A percentile compares a stretch with the other conserved stretches of the same genome.
These are phyloP conservation scores for Schizosaccharomyces lindneri DNA, from an alignment of 805 yeast genomes.

Conservation along the genomic window DNA sequence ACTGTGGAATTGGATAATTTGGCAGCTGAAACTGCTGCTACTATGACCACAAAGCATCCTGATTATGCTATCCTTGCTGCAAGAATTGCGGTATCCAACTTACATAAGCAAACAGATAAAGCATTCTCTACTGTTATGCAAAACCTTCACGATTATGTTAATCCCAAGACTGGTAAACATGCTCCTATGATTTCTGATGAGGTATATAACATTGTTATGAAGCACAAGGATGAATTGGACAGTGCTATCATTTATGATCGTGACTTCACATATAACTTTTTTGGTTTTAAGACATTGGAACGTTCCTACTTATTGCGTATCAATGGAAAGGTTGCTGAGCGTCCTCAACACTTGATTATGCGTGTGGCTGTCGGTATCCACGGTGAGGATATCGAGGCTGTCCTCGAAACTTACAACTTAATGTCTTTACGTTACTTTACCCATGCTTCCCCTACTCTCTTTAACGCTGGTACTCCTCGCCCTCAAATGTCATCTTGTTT, in stretches of 20 bases:
- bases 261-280: slow-evolving; percentile 56
- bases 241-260: slow-evolving; percentile 51
- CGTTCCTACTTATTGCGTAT: slow-evolving; percentile 56
- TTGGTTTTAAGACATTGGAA: slow-evolving; percentile 80
- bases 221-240: slow-evolving; percentile 41
- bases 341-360: slow-evolving; percentile 76
- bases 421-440: slow-evolving; percentile 77
- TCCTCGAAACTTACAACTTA: slow-evolving; percentile 56
- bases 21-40: slow-evolving; percentile 93
- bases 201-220: slow-evolving; percentile 35
- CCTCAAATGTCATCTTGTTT: slow-evolving; percentile 83
- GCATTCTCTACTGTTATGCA: slow-evolving; percentile 55
- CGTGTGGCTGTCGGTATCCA: slow-evolving; percentile 86
- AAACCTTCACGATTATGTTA: slow-evolving; percentile 49
- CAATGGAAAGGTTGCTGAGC: slow-evolving; percentile 48
- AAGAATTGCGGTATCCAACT: slow-evolving; percentile 76
- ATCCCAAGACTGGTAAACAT: slow-evolving; percentile 50
- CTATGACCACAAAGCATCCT: slow-evolving; percentile 94
- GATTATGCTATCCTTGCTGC: slow-evolving; percentile 77
- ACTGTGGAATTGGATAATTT: slow-evolving; percentile 49
- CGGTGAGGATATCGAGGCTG: slow-evolving; percentile 36
- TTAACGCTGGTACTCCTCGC: slow-evolving; percentile 73
- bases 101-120: slow-evolving; percentile 83
- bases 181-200: slow-evolving; percentile 49
- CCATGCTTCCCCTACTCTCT: slow-evolving; percentile 87